Conservation (phyloP, 768 basidiomycete genomes). For the Suillus spraguei region DNA sequence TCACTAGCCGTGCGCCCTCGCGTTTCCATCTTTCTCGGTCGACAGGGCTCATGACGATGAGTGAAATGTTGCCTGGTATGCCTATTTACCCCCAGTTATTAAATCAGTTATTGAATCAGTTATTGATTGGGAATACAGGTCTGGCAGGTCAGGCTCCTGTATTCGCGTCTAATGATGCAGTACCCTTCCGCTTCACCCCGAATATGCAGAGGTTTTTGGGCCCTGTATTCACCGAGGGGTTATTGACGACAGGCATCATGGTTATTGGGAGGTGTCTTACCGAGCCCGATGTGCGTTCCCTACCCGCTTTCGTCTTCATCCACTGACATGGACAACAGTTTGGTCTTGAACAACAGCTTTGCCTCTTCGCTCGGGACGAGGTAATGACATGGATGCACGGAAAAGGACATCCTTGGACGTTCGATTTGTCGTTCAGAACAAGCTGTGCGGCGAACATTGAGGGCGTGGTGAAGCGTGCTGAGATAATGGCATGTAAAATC, state of each 20-base stretch:
- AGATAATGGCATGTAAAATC: conserved; percentile 82
- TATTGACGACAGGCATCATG: conserved; percentile 85
- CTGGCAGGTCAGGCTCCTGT: conserved; percentile 50
- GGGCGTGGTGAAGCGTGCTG: conserved; percentile 75
- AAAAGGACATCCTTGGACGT: conserved; percentile 55
- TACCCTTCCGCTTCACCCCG: conserved; percentile 97
- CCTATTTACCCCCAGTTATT: conserved; percentile 5
- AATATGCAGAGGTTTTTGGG: conserved; percentile 95
- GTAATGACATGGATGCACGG: conserved; percentile 75
- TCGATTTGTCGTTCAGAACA: conserved; percentile 63
- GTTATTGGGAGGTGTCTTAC: conserved; percentile 90
- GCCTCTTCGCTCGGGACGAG: conserved; percentile 92
- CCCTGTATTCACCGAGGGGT: conserved; percentile 85
- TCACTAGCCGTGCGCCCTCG: conserved; percentile 80
- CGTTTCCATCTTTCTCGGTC: conserved; percentile 90
- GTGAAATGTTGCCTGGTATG: conserved; percentile 85
- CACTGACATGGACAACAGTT: conserved; percentile 49
- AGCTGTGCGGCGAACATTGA: conserved; percentile 63
- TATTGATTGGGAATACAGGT: conserved; percentile 16
- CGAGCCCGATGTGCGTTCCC: conserved; percentile 76
- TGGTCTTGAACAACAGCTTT: conserved; percentile 90
- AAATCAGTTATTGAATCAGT: background rate
- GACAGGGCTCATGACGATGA: conserved; percentile 91
- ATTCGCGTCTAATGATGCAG: conserved; percentile 80
- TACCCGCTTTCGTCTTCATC: background rate